Base-by-base conservation (phyloP, 176 grass and related monocot genomes). In the Oryza nivara region DNA sequence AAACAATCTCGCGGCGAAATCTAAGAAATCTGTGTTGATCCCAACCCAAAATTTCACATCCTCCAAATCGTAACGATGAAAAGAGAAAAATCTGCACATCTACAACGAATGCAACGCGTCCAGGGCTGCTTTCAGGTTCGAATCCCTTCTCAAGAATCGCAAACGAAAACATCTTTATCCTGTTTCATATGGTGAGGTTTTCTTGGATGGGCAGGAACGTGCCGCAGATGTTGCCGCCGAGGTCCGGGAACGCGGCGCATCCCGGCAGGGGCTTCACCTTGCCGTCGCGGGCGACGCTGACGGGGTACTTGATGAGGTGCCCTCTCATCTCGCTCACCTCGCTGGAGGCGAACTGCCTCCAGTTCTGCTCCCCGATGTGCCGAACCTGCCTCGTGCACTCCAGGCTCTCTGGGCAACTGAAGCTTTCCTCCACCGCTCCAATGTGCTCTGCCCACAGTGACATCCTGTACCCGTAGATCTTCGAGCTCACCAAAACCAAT, bases 381-480 rank as follows among this genome's bases (percentile, higher is more conserved):
- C 96, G 79, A 28, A 98, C 87, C 17, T 83, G 93, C 67, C 68
- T 80, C 80, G 88, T 58, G 76, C 96, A 95, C 61, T 98, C 96
- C 68, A 93, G 87, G 65, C 89, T 95, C 69, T 95, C 90, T 0
- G 95, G 95, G n/a, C 63, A 66, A 13, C 61, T 87, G 72, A 93
- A 95, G 77, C 72, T 82, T 77, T 88, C 87, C 70, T 98, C 89
- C 13, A 91, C 26, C 1, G 26, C 43, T n/a, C 91, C 96, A 7
- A 82, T 93, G 70, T 98, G 96, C 83, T 98, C 96, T 1, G 96
- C 93, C 93, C 96, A 98, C 26, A 95, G 81, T 12, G 96, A 93
- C 96, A 98, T 95, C 70, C 91, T 90, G 75, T 98, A 95, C 16
- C 93, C 96, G 51, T 90, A 93, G 40, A 98, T 92, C 96, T 98